Evolutionary conservation across 768 basidiomycete species (phyloP).

Genomic region (Bullera alba): DNA sequence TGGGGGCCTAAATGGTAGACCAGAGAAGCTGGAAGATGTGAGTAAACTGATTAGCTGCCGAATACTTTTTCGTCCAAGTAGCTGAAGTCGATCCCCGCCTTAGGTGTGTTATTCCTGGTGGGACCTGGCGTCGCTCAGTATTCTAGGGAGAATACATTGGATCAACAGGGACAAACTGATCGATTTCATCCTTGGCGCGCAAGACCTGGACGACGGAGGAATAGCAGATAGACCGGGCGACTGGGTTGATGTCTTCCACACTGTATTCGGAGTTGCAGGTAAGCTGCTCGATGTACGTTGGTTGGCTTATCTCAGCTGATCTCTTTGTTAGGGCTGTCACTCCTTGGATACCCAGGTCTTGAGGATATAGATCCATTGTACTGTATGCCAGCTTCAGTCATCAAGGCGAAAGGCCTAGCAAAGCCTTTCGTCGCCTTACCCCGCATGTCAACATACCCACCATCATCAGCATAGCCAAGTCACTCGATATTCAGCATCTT

Average conservation of each 20-base stretch:
- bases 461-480: slow-evolving; percentile 1
- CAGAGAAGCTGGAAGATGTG: slow-evolving; percentile 93
- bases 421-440: slow-evolving; percentile 28
- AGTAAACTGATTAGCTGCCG: neutral
- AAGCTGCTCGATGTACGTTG: slow-evolving; percentile 9
- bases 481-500: neutral
- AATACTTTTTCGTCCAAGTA: neutral
- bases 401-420: slow-evolving; percentile 60
- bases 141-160: slow-evolving; percentile 74
- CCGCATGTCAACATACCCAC: slow-evolving; percentile 12
- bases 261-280: slow-evolving; percentile 84
- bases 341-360: slow-evolving; percentile 78
- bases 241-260: slow-evolving; percentile 97
- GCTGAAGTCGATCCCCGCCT: too few relatives aligned
- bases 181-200: slow-evolving; percentile 78
- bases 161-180: slow-evolving; percentile 74
- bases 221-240: slow-evolving; percentile 91
- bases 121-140: slow-evolving; percentile 82
- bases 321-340: slow-evolving; percentile 60
- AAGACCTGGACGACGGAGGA: slow-evolving; percentile 86
- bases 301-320: neutral
- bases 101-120: slow-evolving; percentile 98
- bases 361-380: slow-evolving; percentile 87
- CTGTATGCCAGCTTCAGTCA: slow-evolving; percentile 81
- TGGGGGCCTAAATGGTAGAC: slow-evolving; percentile 93